phyloP scores from a whole-genome alignment of 192 early-diverging fungal genomes.

The Phycomyces nitens region DNA sequence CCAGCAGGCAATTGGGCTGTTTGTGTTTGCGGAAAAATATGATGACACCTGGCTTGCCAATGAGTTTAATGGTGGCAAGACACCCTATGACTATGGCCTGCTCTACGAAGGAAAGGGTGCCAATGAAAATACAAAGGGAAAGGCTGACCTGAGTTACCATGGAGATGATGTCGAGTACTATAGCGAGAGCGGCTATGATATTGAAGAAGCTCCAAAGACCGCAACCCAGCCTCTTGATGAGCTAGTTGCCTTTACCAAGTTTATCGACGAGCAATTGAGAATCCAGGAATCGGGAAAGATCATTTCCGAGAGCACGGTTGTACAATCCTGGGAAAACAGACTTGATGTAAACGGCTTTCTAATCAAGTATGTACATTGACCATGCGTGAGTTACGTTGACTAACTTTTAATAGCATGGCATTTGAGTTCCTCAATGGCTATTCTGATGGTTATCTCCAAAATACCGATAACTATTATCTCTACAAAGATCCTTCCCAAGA shows the following conservation, averaged over 20 bases:
- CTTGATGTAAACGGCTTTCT: constrained; percentile 30
- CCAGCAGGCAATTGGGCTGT: constrained; percentile 7
- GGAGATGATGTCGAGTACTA: constrained; percentile 8
- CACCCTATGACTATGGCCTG: constrained; percentile 2
- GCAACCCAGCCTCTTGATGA: not conserved
- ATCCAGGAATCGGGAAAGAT: not conserved
- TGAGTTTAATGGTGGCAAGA: constrained; percentile 4
- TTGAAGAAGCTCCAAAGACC: constrained; percentile 7
- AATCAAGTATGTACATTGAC: constrained; percentile 20
- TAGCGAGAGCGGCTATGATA: not conserved
- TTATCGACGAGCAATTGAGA: constrained; percentile 20
- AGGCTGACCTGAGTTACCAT: constrained; percentile 18
- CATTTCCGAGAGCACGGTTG: not conserved
- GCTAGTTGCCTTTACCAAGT: constrained; percentile 23
- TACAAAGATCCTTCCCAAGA: constrained; percentile 18
- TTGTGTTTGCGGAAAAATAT: constrained; percentile 11
- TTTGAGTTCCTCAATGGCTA: constrained; percentile 26
- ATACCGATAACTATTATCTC: constrained; percentile 30
- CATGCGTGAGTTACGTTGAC: not conserved
- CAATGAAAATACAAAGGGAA: not conserved
- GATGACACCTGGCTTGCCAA: constrained; percentile 8
- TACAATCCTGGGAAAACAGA: constrained; percentile 12
- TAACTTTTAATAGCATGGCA: constrained; percentile 25
- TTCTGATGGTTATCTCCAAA: constrained; percentile 28
- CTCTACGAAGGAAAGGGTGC: constrained; percentile 10